Base-by-base conservation (phyloP, 139 green algal genomes). In the Gonium pectorale region DNA sequence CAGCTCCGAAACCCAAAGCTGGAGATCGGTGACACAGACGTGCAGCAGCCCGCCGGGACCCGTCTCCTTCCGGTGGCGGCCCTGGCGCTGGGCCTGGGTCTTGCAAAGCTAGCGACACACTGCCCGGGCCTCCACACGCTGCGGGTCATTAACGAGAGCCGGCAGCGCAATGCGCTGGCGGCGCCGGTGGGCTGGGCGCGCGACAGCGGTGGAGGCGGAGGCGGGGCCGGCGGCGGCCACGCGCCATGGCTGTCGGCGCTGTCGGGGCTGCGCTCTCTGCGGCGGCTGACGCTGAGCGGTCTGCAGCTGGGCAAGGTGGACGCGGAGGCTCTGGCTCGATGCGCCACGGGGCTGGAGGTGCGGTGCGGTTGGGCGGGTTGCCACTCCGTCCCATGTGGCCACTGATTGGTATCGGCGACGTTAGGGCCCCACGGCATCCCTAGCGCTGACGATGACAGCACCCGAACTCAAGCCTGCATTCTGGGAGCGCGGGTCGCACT, bases 281-380 rank as follows among this genome's bases (percentile, higher is more conserved):
- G 40, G 73, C 73, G 73, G 7, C 54, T 81, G 54, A 81, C 73
- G 27, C 73, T 81, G 54, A 81, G 73, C 54, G 73, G 73, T 0
- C 37, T 81, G 9, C 24, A 9, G 73, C 73, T 81, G 38, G 54
- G 54, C 13, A 17, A 54, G 7, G 24, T 44, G 38, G 73, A 81
- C 24, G 73, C 54, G 37, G 73, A 81, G 73, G 38, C 38, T 6
- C 54, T 81, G 54, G 38, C 51, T 33, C 19, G 51, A 4, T 7
- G 27, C 9, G 11, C 17, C 2, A 51, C 52, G 6, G 29, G 17
- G 6, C 54, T 81, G 35, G 37, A 81, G 72, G 73, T 81, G 63
- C 2, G 62, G 9, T 8, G 27, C 27, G 4, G 27, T 37, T 37
- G 38, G 2, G 66, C 2, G 63, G 33, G 5, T 54, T 33, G 33